These are phyloP conservation scores for Craspedostauros australis DNA, from an alignment of 108 stramenopile species.

Conservation along the genomic window DNA sequence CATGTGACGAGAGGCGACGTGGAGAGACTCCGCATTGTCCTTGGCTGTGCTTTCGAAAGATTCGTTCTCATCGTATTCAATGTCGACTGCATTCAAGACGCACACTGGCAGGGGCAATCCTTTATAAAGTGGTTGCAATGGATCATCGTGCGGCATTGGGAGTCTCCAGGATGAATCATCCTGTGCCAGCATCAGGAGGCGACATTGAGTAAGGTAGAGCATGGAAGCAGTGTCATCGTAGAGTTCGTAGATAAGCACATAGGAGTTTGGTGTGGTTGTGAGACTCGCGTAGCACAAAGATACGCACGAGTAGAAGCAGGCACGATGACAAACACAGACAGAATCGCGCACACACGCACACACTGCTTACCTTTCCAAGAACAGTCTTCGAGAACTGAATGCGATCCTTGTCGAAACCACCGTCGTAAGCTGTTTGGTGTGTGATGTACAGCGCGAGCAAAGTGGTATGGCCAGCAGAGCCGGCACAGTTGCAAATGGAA, in stretches of 20 bases:
- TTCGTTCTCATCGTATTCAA: constrained; percentile 49
- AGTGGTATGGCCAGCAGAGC: no score
- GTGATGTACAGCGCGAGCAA: no score
- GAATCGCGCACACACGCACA: no score
- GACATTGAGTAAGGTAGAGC: background rate
- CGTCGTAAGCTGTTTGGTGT: constrained; percentile 69
- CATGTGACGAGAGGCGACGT: constrained; percentile 58
- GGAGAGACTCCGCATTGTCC: constrained; percentile 45
- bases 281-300: no score
- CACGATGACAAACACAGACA: background rate
- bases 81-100: constrained; percentile 53
- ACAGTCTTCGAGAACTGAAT: constrained; percentile 38
- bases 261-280: no score
- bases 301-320: background rate
- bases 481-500: no score
- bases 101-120: constrained; percentile 70
- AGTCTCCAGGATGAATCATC: constrained; percentile 55
- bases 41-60: constrained; percentile 52
- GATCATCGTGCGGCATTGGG: constrained; percentile 67
- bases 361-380: constrained; percentile 30
- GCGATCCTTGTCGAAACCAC: constrained; percentile 65
- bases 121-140: constrained; percentile 65
- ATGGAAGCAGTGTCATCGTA: background rate
- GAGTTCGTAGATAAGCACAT: background rate
- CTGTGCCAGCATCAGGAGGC: background rate